Percentiles rank a stretch among this genome's conserved stretches.
phyloP scores from a whole-genome alignment of 1,284 basidiomycete genomes.

The Cutaneotrichosporon cavernicola region DNA sequence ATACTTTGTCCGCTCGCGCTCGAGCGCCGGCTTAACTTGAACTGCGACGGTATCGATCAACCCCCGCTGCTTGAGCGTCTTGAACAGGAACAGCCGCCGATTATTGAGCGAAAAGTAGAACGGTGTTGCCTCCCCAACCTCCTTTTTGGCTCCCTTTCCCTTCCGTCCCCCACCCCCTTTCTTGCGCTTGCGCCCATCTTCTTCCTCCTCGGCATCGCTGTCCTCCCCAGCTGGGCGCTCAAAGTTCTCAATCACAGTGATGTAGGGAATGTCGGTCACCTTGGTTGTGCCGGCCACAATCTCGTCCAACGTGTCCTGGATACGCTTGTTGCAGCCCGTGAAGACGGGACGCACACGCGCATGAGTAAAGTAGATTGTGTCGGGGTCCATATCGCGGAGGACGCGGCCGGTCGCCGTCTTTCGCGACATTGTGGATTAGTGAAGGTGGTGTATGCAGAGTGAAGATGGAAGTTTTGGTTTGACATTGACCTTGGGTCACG shows the following conservation, averaged over 20 bases:
- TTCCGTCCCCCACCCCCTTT: conserved; percentile 1
- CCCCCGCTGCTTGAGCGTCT: conserved; percentile 20
- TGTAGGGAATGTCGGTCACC: conserved; percentile 25
- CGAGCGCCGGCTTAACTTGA: conserved; percentile 27
- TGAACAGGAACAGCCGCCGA: conserved; percentile 24
- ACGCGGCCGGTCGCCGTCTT: conserved; percentile 22
- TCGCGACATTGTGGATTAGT: conserved; percentile 12
- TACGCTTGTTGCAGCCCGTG: conserved; percentile 25
- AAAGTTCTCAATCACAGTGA: conserved; percentile 26
- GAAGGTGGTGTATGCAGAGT: not conserved
- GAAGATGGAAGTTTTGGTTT: not conserved
- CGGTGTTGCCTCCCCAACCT: not conserved
- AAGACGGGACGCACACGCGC: conserved; percentile 24
- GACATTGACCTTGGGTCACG: too few species aligned
- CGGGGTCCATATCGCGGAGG: conserved; percentile 22
- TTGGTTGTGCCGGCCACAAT: conserved; percentile 18
- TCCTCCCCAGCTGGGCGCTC: conserved; percentile 3
- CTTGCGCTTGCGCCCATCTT: not conserved
- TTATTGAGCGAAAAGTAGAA: conserved; percentile 29
- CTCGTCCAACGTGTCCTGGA: conserved; percentile 25
- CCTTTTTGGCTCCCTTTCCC: not conserved
- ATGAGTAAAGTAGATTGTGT: conserved; percentile 26
- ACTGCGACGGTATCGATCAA: conserved; percentile 19
- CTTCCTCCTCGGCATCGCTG: conserved; percentile 3
- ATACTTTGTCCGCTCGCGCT: conserved; percentile 23